Conservation (phyloP, 768 basidiomycete genomes). For the Cubamyces sp. region DNA sequence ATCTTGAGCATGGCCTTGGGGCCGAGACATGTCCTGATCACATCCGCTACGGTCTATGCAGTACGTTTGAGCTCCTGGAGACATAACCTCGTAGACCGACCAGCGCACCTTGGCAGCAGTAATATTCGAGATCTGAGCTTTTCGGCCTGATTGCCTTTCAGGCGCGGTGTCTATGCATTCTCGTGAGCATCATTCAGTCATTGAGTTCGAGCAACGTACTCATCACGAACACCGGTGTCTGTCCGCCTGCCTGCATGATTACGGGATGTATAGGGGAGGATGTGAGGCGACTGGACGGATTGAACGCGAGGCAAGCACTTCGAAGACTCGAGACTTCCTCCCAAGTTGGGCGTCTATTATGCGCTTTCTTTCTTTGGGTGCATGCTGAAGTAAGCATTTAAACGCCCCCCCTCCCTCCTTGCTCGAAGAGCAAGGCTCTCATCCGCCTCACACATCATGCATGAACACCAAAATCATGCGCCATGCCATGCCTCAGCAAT, state of each 20-base stretch:
- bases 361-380: neutral
- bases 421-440: too few relatives aligned
- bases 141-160: slow-evolving; percentile 90
- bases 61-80: slow-evolving; percentile 1
- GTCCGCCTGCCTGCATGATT: slow-evolving; percentile 46
- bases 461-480: too few relatives aligned
- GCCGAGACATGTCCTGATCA: slow-evolving; percentile 95
- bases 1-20: slow-evolving; percentile 99
- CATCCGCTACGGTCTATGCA: slow-evolving; percentile 93
- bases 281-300: slow-evolving; percentile 2
- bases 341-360: neutral
- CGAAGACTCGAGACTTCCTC: slow-evolving; percentile 18
- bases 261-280: neutral
- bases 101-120: slow-evolving; percentile 87
- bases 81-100: neutral
- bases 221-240: slow-evolving; percentile 85
- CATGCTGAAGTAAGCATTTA: neutral
- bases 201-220: slow-evolving; percentile 46
- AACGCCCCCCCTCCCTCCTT: too few relatives aligned
- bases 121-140: slow-evolving; percentile 96
- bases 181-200: slow-evolving; percentile 4
- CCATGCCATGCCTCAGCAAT: too few relatives aligned
- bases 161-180: slow-evolving; percentile 80
- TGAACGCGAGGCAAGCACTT: slow-evolving; percentile 11
- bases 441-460: too few relatives aligned